Evolutionary conservation across 768 basidiomycete species (phyloP).

Genomic region (Leucosporidium scottii): DNA sequence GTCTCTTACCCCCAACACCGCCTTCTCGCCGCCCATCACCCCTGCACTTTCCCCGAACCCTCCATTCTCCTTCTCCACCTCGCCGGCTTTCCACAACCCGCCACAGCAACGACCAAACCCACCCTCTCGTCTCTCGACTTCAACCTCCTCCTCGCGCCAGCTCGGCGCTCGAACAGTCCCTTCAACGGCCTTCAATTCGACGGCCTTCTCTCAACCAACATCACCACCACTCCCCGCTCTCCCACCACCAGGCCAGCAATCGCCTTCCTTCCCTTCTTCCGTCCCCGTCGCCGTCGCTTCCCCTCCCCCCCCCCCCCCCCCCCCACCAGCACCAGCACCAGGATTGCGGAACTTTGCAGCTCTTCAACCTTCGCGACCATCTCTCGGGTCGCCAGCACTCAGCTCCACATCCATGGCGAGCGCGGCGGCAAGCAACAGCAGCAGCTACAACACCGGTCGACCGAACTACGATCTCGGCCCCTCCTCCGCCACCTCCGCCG

Average conservation of each 20-base stretch:
- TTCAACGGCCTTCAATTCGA: conserved; percentile 1
- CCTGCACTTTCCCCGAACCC: neutral
- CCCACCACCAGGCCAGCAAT: neutral
- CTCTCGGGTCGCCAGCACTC: neutral
- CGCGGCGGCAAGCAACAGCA: neutral
- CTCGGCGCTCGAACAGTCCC: conserved; percentile 26
- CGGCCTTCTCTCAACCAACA: conserved; percentile 3
- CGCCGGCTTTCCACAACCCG: neutral
- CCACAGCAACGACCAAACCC: neutral
- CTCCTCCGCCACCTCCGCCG: conserved; percentile 4
- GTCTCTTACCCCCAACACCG: too few relatives aligned
- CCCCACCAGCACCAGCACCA: neutral
- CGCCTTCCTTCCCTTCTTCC: neutral
- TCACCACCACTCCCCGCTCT: neutral
- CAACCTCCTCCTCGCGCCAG: neutral
- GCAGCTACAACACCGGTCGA: conserved; percentile 17
- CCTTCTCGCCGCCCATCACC: too few relatives aligned
- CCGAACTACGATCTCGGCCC: conserved; percentile 7
- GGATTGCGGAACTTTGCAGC: conserved; percentile 18
- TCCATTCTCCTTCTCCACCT: neutral
- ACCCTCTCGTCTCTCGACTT: neutral
- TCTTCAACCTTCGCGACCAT: conserved; percentile 20
- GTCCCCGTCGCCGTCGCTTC: neutral
- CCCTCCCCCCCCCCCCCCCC: neutral
- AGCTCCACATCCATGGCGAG: neutral